Conservation (phyloP, 2,329 filamentous ascomycete species). For the Talaromyces sp. region DNA sequence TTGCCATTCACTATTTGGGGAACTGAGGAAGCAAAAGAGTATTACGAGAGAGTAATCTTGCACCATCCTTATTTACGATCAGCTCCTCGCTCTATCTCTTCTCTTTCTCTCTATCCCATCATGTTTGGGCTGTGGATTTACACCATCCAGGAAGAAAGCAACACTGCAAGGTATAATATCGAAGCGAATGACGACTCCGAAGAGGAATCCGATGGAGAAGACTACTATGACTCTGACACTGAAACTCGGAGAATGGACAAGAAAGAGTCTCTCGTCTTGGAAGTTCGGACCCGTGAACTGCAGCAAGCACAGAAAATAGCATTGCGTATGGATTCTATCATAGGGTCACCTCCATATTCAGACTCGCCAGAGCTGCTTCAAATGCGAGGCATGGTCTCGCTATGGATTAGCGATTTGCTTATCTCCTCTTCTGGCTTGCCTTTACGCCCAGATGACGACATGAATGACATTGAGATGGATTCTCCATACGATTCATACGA, state of each 20-base stretch:
- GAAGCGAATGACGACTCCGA: conserved; percentile 20
- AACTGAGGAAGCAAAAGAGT: conserved; percentile 63
- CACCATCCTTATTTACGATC: conserved; percentile 72
- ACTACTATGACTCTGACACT: conserved; percentile 20
- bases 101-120: conserved; percentile 78
- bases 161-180: conserved; percentile 46
- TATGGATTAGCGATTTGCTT: conserved; percentile 73
- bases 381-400: conserved; percentile 71
- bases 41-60: conserved; percentile 77
- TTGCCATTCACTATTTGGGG: conserved; percentile 49
- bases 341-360: conserved; percentile 71
- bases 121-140: conserved; percentile 83
- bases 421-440: conserved; percentile 27
- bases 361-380: conserved; percentile 68
- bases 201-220: conserved; percentile 36
- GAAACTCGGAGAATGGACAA: conserved; percentile 31
- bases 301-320: conserved; percentile 65
- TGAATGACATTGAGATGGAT: too few relatives aligned
- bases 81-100: conserved; percentile 62
- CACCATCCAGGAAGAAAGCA: conserved; percentile 66
- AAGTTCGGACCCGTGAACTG: conserved; percentile 57
- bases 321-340: conserved; percentile 68
- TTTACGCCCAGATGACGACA: too few relatives aligned
- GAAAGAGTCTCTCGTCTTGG: conserved; percentile 35
- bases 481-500: too few relatives aligned